A percentile compares a stretch with the other conserved stretches of the same genome.
These are phyloP conservation scores for Trifolium repens DNA, from an alignment of 306 rosid genomes.

Conservation along the genomic window DNA sequence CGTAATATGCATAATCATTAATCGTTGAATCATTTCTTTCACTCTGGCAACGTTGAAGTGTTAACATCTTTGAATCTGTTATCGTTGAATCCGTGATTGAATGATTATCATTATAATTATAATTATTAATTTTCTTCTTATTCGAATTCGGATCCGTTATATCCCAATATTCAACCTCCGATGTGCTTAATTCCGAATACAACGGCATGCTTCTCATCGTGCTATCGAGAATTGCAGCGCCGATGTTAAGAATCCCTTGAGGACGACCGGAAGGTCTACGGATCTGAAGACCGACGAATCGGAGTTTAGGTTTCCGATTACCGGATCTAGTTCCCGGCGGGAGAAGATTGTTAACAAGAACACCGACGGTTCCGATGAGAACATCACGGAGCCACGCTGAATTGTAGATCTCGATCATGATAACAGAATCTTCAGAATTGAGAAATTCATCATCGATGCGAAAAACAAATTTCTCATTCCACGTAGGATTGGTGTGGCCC, in stretches of 20 bases:
- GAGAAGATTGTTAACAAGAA: slow-evolving; percentile 51
- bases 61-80: slow-evolving; percentile 4
- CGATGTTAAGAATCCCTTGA: slow-evolving; percentile 70
- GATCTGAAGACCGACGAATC: slow-evolving; percentile 64
- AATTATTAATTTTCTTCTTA: background rate
- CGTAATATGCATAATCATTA: slow-evolving; percentile 17
- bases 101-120: background rate
- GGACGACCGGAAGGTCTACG: slow-evolving; percentile 81
- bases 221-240: slow-evolving; percentile 57
- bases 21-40: slow-evolving; percentile 46
- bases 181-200: slow-evolving; percentile 64
- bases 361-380: slow-evolving; percentile 62
- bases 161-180: slow-evolving; percentile 53
- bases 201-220: slow-evolving; percentile 72
- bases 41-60: slow-evolving; percentile 51
- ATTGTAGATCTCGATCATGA: slow-evolving; percentile 66
- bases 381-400: slow-evolving; percentile 57
- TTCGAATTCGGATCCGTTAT: slow-evolving; percentile 14
- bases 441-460: slow-evolving; percentile 61
- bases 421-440: slow-evolving; percentile 40
- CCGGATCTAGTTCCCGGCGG: slow-evolving; percentile 33
- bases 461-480: slow-evolving; percentile 88
- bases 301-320: slow-evolving; percentile 52
- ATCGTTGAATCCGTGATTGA: background rate
- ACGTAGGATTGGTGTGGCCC: slow-evolving; percentile 66